Evolutionary conservation across 805 yeast species (phyloP), one percentile per base, ranked within the genome.

Genomic region (Jamesozyma piceae): DNA sequence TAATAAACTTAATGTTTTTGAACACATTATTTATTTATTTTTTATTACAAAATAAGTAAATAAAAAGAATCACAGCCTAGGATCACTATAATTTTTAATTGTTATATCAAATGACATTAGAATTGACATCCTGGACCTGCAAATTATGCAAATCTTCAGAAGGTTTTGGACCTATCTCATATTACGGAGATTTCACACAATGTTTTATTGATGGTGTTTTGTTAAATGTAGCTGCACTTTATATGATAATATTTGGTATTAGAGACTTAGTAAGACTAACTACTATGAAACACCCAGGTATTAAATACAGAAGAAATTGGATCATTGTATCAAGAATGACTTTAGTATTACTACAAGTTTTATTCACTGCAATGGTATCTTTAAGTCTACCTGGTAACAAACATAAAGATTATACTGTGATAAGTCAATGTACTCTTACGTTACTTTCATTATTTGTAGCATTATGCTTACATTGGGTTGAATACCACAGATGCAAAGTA

Each of bases 401-500:
- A 11, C 41, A 42, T 6, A 48, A 42, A 26, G 52, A 51, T 46
- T 36, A 46, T 9, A 54, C 55, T 22, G 46, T 51, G 13, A 49
- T 45, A 13, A 47, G 52, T 37, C 60, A 50, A 39, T 48, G 49
- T 37, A 47, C 56, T 22, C 54, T 65, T 34, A 54, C 64, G 49
- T 46, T 60, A 27, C 43, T 69, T 35, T 67, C 72, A 18, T 58
- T 75, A 4, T 51, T 71, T 2, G 73, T 82, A 4, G 82, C 78
- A 0, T 57, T 74, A 15, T 62, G 66, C 3, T 62, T 87, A 29
- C 82, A 86, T 44, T 82, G 78, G 62, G 58, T 82, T 45, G 97
- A 90, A 58, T 81, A 78, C 54, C 75, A 72, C 60, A 77, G 83
- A 57, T 58, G 78, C 10, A 70, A 65, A 35, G 74, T 84, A 19